Evolutionary conservation across 257 asterid genomes (phyloP), one percentile per base, ranked within the genome.

Genomic region (Eucommia ulmoides): DNA sequence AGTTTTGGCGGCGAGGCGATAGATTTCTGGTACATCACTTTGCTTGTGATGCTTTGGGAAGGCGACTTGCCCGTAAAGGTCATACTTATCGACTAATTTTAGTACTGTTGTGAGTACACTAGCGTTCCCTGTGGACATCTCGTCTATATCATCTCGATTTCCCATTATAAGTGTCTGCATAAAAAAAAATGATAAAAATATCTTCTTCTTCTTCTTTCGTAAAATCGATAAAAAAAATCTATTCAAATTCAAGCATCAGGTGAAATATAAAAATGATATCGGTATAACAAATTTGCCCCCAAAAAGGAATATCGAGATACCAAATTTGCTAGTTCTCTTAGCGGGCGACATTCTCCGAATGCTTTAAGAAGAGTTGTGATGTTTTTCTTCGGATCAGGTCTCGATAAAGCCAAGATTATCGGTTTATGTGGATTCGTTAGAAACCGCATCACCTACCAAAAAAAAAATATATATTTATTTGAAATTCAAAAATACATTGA

Each of bases 41-140:
- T 84, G 95, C 66, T 74, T 84, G 74, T 84, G 95, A 61, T 79
- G 95, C 61, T 84, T 84, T 0, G 95, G 95, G 64, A 76, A 81
- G 16, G 95, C 93, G 18, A 84, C 95, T 78, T 69, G 89, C 42
- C 93, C 95, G 26, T 84, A 84, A 3, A 84, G 81, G 66, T 84
- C 93, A 68, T 81, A 79, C 46, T 64, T 84, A 72, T 84, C 95
- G 35, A 84, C 33, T 23, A 81, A 67, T 80, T 81, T 84, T 26
- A 84, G 41, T 20, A 81, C 89, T 21, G 89, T 81, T 22, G 70
- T 81, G 23, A 84, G 93, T 44, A 84, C 84, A 53, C 59, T 55
- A 17, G 82, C 79, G 54, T 71, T 84, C 56, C 84, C 93, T 2
- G 78, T 77, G 0, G 84, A 62, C 95, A 84, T 81, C 64, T 76